Conservation (phyloP, 2,329 filamentous ascomycete species). For the Fusarium nematophilum region DNA sequence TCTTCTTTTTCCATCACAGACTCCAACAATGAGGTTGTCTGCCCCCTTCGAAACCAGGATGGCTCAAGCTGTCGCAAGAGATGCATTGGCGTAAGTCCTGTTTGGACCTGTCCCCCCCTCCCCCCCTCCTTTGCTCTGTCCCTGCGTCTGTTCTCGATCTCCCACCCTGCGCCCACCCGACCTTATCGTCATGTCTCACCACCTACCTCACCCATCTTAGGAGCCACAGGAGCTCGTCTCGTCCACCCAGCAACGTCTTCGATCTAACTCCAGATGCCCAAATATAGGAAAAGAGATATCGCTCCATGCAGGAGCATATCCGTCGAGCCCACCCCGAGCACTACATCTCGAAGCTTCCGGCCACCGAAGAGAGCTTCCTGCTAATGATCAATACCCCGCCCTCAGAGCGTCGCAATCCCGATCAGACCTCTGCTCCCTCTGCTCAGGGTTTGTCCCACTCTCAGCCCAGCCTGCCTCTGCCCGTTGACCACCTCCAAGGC, state of each 20-base stretch:
- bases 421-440: constrained; percentile 48
- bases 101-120: too few species aligned
- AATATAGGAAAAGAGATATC: constrained; percentile 88
- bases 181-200: constrained; percentile 44
- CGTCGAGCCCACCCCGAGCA: constrained; percentile 95
- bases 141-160: constrained; percentile 15
- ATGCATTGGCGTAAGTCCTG: constrained; percentile 91
- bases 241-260: constrained; percentile 27
- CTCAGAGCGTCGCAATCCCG: constrained; percentile 70
- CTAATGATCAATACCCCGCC: constrained; percentile 95
- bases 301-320: constrained; percentile 99
- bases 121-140: constrained; percentile 13
- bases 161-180: constrained; percentile 27
- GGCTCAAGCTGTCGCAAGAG: constrained; percentile 96
- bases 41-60: constrained; percentile 95
- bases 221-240: constrained; percentile 22
- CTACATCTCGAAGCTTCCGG: constrained; percentile 97
- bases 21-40: constrained; percentile 95
- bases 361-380: constrained; percentile 96
- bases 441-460: constrained; percentile 47
- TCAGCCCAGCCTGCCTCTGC: constrained; percentile 24
- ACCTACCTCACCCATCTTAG: constrained; percentile 26
- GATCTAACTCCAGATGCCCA: constrained; percentile 40
- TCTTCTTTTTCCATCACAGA: constrained; percentile 93
- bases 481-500: constrained; percentile 41